phyloP scores from a whole-genome alignment of 1,139 yeast genomes.

The Suhomyces panamericanus region DNA sequence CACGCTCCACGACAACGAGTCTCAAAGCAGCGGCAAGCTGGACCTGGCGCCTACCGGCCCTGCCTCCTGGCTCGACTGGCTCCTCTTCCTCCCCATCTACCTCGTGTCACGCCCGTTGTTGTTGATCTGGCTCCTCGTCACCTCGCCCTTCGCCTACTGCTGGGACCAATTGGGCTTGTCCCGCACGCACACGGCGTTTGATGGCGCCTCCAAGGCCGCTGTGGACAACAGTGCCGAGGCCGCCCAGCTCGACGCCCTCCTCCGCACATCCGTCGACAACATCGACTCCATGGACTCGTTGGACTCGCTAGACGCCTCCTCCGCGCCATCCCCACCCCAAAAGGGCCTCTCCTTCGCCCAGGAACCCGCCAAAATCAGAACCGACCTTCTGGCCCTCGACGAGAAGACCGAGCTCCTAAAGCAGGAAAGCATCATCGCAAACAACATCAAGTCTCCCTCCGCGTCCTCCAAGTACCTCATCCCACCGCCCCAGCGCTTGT shows the following conservation, averaged over 20 bases:
- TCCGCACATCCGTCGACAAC: slow-evolving; percentile 7
- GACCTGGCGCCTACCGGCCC: too few relatives aligned
- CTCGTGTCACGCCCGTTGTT: slow-evolving; percentile 46
- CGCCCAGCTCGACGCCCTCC: slow-evolving; percentile 4
- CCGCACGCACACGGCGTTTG: slow-evolving; percentile 5
- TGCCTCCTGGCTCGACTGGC: slow-evolving; percentile 11
- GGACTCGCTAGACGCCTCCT: background rate
- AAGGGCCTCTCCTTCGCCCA: slow-evolving; percentile 8
- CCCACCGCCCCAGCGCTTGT: slow-evolving; percentile 49
- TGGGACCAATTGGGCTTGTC: slow-evolving; percentile 21
- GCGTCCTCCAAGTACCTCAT: slow-evolving; percentile 48
- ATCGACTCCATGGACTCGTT: too few relatives aligned
- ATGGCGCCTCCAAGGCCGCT: background rate
- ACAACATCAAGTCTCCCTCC: slow-evolving; percentile 59
- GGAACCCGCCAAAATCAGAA: slow-evolving; percentile 8
- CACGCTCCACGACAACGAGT: too few relatives aligned
- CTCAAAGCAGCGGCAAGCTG: too few relatives aligned
- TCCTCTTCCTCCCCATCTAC: slow-evolving; percentile 44
- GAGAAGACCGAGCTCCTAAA: slow-evolving; percentile 46
- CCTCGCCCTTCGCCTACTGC: slow-evolving; percentile 50
- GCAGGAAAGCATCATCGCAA: slow-evolving; percentile 42
- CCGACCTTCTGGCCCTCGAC: slow-evolving; percentile 21
- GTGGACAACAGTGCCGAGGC: slow-evolving; percentile 6
- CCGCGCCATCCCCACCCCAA: background rate
- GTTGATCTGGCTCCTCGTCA: slow-evolving; percentile 43